Evolutionary conservation across 2,329 filamentous ascomycete genomes (phyloP), one percentile per base, ranked within the genome.

Genomic region (Penicillium sp.): DNA sequence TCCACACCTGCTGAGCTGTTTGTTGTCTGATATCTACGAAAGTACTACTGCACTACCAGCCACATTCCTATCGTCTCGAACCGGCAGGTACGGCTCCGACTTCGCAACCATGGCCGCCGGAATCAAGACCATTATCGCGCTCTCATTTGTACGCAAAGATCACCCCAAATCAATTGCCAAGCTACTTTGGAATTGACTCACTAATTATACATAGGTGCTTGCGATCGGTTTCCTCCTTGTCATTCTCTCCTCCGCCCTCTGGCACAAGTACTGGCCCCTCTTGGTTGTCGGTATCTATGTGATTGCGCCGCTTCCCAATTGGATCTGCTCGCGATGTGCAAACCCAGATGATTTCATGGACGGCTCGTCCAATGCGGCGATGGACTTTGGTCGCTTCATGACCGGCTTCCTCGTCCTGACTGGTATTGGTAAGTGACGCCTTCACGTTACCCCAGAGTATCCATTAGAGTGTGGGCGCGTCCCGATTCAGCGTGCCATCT

Each of bases 201-300:
- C 47, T 55, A 42, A 64, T 19, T 39, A 43, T 4, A 14, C 1
- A 51, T 62, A 90, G 88, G 83, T 99, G 75, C 92, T 99, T 65
- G 95, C 95, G 68, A 95, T 99, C 70, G 95, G 95, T 69, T 99
- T 99, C 81, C 91, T 99, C 70, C 92, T 99, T 67, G 95, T 98
- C 68, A 99, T 99, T 78, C 90, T 99, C 70, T 97, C 93, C 62
- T 96, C 93, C 74, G 95, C 95, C 50, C 87, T 99, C 67, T 99
- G 90, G 85, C 85, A 93, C 74, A 91, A 92, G 78, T 99, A 96
- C 85, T 91, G 95, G 70, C 92, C 95, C 55, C 87, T 99, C 63
- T 86, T 98, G 63, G 95, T 99, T 67, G 95, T 99, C 62, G 93
- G 88, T 67, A 98, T 93, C 68, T 99, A 97, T 81, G 86, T 97